Evolutionary conservation across 257 asterid species (phyloP), one percentile per base, ranked within the genome.

Genomic region (Echium plantagineum): DNA sequence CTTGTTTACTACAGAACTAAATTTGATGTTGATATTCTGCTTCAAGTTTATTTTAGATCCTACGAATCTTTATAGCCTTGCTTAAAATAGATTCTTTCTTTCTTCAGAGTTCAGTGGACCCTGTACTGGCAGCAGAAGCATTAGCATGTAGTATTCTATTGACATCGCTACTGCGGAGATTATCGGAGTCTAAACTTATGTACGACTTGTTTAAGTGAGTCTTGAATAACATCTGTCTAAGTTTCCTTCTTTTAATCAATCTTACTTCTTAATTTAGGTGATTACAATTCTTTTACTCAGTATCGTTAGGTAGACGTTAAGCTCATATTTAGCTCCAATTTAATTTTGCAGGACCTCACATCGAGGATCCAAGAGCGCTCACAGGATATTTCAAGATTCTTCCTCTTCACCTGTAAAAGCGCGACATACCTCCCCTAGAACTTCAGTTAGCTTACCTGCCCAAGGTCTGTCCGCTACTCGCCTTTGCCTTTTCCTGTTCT

Each of bases 81-180:
- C 15, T 51, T 63, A 30, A 60, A 59, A 48, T 18, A 49, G 17
- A 21, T 64, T 60, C 52, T 22, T 56, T 53, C 65, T 22, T 69
- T 70, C 69, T 69, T 58, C 87, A 91, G 98, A 76, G 98, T 75
- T 80, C 93, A 38, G 28, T 72, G 62, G 98, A 91, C 72, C 85
- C 81, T 59, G 68, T 87, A 65, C 74, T 91, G 74, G 87, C 86
- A 21, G 83, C 66, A 17, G 90, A 63, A 70, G 96, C 95, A 64
- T 80, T 75, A 82, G 49, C 74, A 53, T 81, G 77, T 69, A 86
- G 84, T 64, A 75, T 82, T n/a, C 21, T 80, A 38, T 42, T 88
- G 57, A 77, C 96, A 59, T 69, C 69, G 16, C 56, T 63, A 61
- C 69, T 78, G 80, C 77, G 83, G 70, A 72, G 66, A 69, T 64